Base-by-base conservation (phyloP, 345 rosid genomes). In the Sonneratia alba region DNA sequence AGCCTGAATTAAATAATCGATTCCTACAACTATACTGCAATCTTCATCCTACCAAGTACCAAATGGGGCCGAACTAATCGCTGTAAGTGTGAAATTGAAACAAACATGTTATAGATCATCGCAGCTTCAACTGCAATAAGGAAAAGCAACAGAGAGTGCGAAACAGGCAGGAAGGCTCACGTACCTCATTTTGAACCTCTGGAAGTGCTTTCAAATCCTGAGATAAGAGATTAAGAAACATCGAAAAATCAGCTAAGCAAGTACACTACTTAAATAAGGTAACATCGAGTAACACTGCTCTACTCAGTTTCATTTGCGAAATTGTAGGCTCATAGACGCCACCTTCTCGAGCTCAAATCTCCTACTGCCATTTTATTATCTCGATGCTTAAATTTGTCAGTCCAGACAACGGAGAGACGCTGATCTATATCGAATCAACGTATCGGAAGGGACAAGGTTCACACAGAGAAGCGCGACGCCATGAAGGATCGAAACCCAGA, bases 181-280 rank as follows among this genome's bases (percentile, higher is more conserved):
- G 36, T 57, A 70, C 73, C 73, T 70, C 73, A 70, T 70, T 21
- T 56, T 40, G 49, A 56, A 57, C 66, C 73, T 24, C 49, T 24
- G 27, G 13, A 11, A 32, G 36, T 36, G 73, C 45, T 34, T 24
- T 64, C 55, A 53, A 57, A 45, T 67, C 72, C 73, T 70, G 48
- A 21, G 45, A 70, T 0, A 3, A 9, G 36, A 21, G 1, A 22
- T 56, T 62, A 16, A 53, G 37, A 48, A 42, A 14, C 11, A 69
- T 13, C 73, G 51, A 27, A 57, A 47, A 57, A 70, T 70, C 73
- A 70, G 49, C 73, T 27, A 21, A 59, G 22, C 32, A 56, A 48
- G 34, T 3, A 9, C 3, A 47, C 51, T 47, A 9, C 13, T 9
- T 47, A 9, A 9, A 69, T 19, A 21, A 36, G n/a, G 42, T 24